These are phyloP conservation scores for Vigna reflexopilosa DNA, from an alignment of 306 rosid species.

Conservation along the genomic window DNA sequence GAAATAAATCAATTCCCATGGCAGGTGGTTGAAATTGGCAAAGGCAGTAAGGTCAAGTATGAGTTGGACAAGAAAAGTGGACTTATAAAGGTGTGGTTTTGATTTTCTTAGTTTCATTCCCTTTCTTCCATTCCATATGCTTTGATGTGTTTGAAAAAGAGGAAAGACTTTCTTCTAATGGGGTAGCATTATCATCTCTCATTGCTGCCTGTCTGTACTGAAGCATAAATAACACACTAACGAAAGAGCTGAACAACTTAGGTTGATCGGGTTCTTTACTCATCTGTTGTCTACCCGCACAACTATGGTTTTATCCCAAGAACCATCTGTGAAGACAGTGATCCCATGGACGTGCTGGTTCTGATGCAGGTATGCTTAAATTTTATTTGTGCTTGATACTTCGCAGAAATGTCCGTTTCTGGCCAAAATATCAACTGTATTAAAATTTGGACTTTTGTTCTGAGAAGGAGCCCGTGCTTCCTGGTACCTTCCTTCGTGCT, in stretches of 20 bases:
- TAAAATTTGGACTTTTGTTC: slow-evolving; percentile 25
- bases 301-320: slow-evolving; percentile 97
- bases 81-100: slow-evolving; percentile 76
- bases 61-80: slow-evolving; percentile 93
- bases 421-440: slow-evolving; percentile 26
- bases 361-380: slow-evolving; percentile 85
- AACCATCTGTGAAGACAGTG: slow-evolving; percentile 95
- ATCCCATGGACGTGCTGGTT: slow-evolving; percentile 93
- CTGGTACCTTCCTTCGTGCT: slow-evolving; percentile 97
- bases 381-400: slow-evolving; percentile 22
- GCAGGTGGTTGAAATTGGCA: slow-evolving; percentile 93
- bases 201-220: slow-evolving; percentile 19
- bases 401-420: slow-evolving; percentile 1
- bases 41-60: slow-evolving; percentile 96
- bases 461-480: slow-evolving; percentile 82
- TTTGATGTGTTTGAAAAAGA: slow-evolving; percentile 36
- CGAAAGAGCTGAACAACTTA: slow-evolving; percentile 47
- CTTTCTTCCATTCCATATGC: slow-evolving; percentile 32
- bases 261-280: slow-evolving; percentile 97
- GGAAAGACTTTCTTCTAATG: slow-evolving; percentile 21
- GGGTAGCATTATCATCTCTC: background rate
- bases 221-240: slow-evolving; percentile 44
- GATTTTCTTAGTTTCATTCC: slow-evolving; percentile 28
- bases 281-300: slow-evolving; percentile 98
- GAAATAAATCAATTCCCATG: slow-evolving; percentile 45